Evolutionary conservation across 768 basidiomycete species (phyloP).

Genomic region (Kondoa subrosea): DNA sequence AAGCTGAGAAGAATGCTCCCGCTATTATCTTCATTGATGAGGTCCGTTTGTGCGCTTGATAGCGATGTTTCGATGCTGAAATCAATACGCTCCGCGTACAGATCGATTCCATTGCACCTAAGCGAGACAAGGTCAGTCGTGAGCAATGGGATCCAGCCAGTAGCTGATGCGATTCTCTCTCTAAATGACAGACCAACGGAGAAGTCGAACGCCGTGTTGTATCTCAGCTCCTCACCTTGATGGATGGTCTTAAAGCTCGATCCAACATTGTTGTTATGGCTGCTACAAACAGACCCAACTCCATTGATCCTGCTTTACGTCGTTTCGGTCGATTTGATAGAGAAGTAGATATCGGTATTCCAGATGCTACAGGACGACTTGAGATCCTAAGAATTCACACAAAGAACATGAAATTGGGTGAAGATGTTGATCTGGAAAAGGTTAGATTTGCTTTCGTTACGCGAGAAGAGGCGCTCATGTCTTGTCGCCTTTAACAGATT

Average conservation of each 20-base stretch:
- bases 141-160: constrained; percentile 34
- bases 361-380: constrained; percentile 94
- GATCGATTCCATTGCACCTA: constrained; percentile 96
- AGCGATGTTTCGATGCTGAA: not conserved
- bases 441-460: constrained; percentile 33
- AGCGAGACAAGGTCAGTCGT: constrained; percentile 62
- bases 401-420: constrained; percentile 97
- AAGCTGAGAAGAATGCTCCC: constrained; percentile 98
- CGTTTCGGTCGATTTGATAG: constrained; percentile 99
- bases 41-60: constrained; percentile 14
- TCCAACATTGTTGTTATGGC: constrained; percentile 99
- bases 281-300: constrained; percentile 95
- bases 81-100: not conserved
- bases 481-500: constrained; percentile 43
- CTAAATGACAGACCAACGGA: constrained; percentile 56
- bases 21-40: constrained; percentile 99
- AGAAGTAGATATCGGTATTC: constrained; percentile 98
- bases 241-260: constrained; percentile 88
- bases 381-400: constrained; percentile 99
- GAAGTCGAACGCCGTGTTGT: constrained; percentile 99
- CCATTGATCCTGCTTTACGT: constrained; percentile 93
- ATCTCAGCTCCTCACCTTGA: constrained; percentile 91
- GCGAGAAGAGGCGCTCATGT: constrained; percentile 10
- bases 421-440: constrained; percentile 95
- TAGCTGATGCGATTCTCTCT: constrained; percentile 30